Conservation (phyloP, 441 rosid species). For the Macaranga tanarius region DNA sequence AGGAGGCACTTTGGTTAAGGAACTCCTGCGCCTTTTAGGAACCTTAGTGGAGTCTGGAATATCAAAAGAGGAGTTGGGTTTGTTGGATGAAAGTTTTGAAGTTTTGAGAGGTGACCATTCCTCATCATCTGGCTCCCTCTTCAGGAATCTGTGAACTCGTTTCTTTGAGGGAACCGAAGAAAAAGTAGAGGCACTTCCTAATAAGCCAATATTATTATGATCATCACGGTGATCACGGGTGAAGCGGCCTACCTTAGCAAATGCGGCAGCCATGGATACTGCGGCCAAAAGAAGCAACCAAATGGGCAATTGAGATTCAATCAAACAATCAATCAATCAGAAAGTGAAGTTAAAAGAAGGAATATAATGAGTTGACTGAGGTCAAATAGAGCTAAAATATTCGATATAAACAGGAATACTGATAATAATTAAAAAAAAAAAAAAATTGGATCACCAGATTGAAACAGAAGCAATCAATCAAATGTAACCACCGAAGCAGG, state of each 20-base stretch:
- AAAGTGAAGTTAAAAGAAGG: too few relatives aligned
- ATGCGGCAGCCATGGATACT: conserved; percentile 41
- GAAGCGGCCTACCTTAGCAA: conserved; percentile 30
- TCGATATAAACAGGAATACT: neutral
- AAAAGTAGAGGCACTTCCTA: neutral
- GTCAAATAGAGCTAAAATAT: neutral
- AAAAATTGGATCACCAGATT: neutral
- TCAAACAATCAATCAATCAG: neutral
- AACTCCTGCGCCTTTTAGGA: conserved; percentile 29
- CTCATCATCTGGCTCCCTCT: neutral
- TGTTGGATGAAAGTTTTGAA: conserved; percentile 22
- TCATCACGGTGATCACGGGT: conserved; percentile 7
- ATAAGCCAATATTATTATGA: conserved; percentile 11
- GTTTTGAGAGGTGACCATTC: neutral
- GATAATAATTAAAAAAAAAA: too few relatives aligned
- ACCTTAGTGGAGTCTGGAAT: conserved; percentile 8
- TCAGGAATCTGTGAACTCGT: conserved; percentile 6
- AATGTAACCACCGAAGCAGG: too few relatives aligned
- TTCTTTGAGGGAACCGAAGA: conserved; percentile 24
- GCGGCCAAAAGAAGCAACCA: conserved; percentile 13
- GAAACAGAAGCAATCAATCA: neutral
- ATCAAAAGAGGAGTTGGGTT: conserved; percentile 19
- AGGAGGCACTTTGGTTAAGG: conserved; percentile 13
- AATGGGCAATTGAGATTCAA: neutral
- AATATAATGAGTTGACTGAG: neutral